phyloP scores from a whole-genome alignment of 2,329 filamentous ascomycete species.

The Beauveria sp. region DNA sequence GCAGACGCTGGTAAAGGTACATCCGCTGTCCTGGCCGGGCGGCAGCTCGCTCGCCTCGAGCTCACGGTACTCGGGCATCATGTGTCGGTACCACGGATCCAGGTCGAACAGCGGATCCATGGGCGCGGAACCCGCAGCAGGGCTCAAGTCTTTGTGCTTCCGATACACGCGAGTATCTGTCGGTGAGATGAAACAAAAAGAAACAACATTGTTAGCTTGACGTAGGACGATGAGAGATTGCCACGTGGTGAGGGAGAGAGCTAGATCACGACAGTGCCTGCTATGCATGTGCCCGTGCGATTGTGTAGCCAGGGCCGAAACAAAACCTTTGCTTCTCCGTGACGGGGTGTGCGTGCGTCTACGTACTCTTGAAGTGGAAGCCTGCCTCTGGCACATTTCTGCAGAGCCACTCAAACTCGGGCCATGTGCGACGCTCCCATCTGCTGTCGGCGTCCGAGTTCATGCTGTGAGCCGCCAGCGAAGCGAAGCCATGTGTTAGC shows the following conservation, averaged over 20 bases:
- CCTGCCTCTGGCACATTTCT: constrained; percentile 67
- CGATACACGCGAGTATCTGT: constrained; percentile 41
- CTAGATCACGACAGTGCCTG: background rate
- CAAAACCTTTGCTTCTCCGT: background rate
- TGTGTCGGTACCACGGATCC: constrained; percentile 66
- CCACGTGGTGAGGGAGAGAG: background rate
- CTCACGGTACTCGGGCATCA: constrained; percentile 63
- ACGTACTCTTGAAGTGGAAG: constrained; percentile 65
- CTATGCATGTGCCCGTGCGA: background rate
- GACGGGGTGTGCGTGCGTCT: background rate
- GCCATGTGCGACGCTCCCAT: constrained; percentile 60
- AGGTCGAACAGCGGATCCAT: constrained; percentile 58
- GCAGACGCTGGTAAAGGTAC: constrained; percentile 74
- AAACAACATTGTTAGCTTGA: constrained; percentile 9
- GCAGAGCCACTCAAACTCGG: constrained; percentile 51
- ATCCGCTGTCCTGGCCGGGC: constrained; percentile 60
- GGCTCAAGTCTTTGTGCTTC: constrained; percentile 53
- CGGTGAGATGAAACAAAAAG: background rate
- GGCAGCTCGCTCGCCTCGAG: constrained; percentile 52
- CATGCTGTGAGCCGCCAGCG: constrained; percentile 29
- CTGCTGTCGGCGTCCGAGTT: constrained; percentile 32
- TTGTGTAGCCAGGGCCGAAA: background rate
- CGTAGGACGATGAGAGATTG: background rate
- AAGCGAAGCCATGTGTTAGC: background rate
- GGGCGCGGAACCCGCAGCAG: constrained; percentile 32